Conservation (phyloP, 2,329 filamentous ascomycete species). For the Pyrenophora seminiperda region DNA sequence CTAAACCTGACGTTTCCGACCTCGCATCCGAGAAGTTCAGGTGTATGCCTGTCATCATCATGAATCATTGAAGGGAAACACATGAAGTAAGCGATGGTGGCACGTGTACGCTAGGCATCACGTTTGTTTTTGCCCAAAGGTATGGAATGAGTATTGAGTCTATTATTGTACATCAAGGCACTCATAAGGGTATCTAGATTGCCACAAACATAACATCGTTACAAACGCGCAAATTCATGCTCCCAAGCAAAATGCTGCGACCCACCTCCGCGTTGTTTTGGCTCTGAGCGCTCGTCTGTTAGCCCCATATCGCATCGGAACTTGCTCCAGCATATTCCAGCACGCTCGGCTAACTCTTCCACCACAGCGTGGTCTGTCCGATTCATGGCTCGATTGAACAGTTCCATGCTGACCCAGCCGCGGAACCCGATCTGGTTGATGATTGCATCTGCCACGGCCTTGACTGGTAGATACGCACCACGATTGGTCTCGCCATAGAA, state of each 20-base stretch:
- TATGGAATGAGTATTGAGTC: no score
- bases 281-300: not conserved
- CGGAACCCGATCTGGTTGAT: constrained; percentile 68
- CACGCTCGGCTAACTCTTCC: constrained; percentile 60
- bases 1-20: no score
- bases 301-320: constrained; percentile 49
- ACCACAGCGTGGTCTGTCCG: constrained; percentile 60
- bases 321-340: constrained; percentile 58
- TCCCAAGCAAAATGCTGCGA: not conserved
- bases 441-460: constrained; percentile 65
- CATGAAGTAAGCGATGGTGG: no score
- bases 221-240: constrained; percentile 12
- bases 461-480: constrained; percentile 71
- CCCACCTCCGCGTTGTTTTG: not conserved
- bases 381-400: constrained; percentile 67
- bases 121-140: no score
- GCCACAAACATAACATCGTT: not conserved
- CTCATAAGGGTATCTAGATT: not conserved
- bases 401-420: constrained; percentile 73
- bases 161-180: no score
- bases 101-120: no score
- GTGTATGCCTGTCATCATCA: no score
- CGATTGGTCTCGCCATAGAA: constrained; percentile 68
- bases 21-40: no score
- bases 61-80: no score